These are phyloP conservation scores for Diatrype stigma DNA, from an alignment of 2,329 filamentous ascomycete species.

Conservation along the genomic window DNA sequence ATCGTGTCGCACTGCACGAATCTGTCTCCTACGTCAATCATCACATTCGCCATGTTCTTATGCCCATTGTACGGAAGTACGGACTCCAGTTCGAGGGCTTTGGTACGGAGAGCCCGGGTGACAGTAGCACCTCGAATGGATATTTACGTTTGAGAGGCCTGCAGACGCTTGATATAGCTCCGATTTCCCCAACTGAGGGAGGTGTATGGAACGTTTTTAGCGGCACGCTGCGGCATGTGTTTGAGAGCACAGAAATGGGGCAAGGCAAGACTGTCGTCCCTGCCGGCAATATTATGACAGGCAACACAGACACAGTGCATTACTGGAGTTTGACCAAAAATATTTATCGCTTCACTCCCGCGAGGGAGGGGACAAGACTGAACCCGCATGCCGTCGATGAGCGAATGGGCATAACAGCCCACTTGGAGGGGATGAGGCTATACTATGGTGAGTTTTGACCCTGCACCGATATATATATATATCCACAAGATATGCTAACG, in stretches of 20 bases:
- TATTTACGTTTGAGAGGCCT: conserved; percentile 1
- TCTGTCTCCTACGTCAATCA: conserved; percentile 34
- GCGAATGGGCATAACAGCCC: conserved; percentile 36
- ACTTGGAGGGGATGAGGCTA: conserved; percentile 37
- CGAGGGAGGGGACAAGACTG: conserved; percentile 36
- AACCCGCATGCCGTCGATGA: conserved; percentile 50
- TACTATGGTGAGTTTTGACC: conserved; percentile 31
- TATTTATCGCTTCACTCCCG: conserved; percentile 48
- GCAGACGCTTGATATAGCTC: conserved; percentile 19
- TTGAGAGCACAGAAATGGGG: conserved; percentile 28
- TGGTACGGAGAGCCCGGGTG: conserved; percentile 22
- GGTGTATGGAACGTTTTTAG: conserved; percentile 31
- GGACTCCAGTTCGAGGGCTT: conserved; percentile 34
- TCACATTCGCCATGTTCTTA: conserved; percentile 34
- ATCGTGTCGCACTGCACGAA: conserved; percentile 46
- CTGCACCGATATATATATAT: too few species aligned
- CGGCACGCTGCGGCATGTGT: conserved; percentile 34
- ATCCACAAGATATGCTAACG: conserved; percentile 2
- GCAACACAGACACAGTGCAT: conserved; percentile 49
- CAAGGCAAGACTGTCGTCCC: conserved; percentile 34
- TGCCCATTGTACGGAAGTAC: conserved; percentile 37
- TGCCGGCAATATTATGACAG: conserved; percentile 44
- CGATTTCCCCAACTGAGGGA: conserved; percentile 23
- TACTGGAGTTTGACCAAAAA: conserved; percentile 49
- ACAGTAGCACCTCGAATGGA: not conserved